phyloP scores from a whole-genome alignment of 352 stramenopile genomes.

The Sclerospora graminicola region DNA sequence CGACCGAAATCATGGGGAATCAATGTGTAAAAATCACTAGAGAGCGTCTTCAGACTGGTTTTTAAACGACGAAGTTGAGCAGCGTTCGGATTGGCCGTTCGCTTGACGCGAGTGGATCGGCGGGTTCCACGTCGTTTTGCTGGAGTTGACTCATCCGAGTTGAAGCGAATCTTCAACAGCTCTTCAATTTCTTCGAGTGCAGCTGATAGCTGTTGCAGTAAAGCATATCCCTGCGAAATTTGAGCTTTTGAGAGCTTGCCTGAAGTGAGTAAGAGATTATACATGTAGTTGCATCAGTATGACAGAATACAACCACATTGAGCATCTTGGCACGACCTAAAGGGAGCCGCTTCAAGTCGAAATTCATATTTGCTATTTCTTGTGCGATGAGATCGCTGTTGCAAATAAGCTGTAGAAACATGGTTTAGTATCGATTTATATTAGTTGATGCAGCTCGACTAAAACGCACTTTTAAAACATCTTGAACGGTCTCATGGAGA shows the following conservation, averaged over 20 bases:
- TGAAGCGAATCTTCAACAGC: slow-evolving; percentile 15
- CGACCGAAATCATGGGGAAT: slow-evolving; percentile 65
- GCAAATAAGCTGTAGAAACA: slow-evolving; percentile 27
- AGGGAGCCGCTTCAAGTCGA: slow-evolving; percentile 42
- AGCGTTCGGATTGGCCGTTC: slow-evolving; percentile 15
- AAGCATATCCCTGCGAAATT: slow-evolving; percentile 49
- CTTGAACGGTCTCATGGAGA: slow-evolving; percentile 27
- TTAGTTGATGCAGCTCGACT: neutral
- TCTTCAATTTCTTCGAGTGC: slow-evolving; percentile 35
- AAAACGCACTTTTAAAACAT: slow-evolving; percentile 26
- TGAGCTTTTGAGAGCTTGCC: slow-evolving; percentile 43
- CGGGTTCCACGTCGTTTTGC: slow-evolving; percentile 8
- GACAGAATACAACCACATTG: no score
- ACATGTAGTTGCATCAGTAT: no score
- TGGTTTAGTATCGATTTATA: neutral
- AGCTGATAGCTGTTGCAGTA: slow-evolving; percentile 41
- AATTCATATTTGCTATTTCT: slow-evolving; percentile 40
- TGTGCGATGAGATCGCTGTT: slow-evolving; percentile 35
- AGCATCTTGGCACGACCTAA: slow-evolving; percentile 13
- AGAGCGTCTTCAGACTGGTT: slow-evolving; percentile 38
- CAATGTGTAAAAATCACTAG: slow-evolving; percentile 60
- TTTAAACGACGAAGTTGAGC: slow-evolving; percentile 32
- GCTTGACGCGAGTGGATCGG: slow-evolving; percentile 19
- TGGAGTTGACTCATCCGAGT: neutral
- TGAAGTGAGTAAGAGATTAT: neutral